These are phyloP conservation scores for Albophoma yamanashiensis DNA, from an alignment of 2,329 filamentous ascomycete species.

Conservation along the genomic window DNA sequence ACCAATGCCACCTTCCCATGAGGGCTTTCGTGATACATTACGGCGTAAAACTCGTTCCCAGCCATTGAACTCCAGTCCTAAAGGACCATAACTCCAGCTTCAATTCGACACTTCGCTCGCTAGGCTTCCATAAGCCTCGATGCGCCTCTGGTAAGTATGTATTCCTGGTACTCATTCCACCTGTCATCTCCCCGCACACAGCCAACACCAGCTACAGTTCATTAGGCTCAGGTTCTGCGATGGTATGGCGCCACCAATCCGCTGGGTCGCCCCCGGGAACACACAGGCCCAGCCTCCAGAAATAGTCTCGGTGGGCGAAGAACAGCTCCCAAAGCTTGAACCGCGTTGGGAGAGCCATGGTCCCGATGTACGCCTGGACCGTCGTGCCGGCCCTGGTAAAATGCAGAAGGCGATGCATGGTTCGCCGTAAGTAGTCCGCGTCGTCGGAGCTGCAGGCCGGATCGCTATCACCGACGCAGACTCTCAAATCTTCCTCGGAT, in stretches of 20 bases:
- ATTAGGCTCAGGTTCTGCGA: slow-evolving; percentile 21
- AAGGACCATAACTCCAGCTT: neutral
- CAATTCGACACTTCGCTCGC: neutral
- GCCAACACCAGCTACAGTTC: slow-evolving; percentile 23
- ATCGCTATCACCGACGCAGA: slow-evolving; percentile 66
- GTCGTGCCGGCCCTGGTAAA: slow-evolving; percentile 14
- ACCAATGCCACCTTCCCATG: too few species aligned
- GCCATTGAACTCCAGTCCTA: neutral
- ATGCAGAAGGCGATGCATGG: slow-evolving; percentile 13
- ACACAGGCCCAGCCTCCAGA: slow-evolving; percentile 86
- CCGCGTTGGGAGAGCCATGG: slow-evolving; percentile 43
- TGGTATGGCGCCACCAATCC: slow-evolving; percentile 50
- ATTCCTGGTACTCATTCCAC: neutral
- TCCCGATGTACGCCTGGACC: slow-evolving; percentile 9
- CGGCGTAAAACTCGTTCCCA: neutral
- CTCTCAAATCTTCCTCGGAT: slow-evolving; percentile 51
- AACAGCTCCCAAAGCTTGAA: slow-evolving; percentile 85
- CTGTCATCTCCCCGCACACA: neutral
- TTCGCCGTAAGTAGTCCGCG: slow-evolving; percentile 23
- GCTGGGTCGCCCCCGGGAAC: slow-evolving; percentile 66
- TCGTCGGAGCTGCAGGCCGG: slow-evolving; percentile 57
- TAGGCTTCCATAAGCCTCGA: neutral
- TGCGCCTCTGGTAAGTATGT: neutral
- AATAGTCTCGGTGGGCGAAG: slow-evolving; percentile 93
- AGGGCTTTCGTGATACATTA: neutral